These are phyloP conservation scores for Kodamaea restingae DNA, from an alignment of 805 yeast species.

Conservation along the genomic window DNA sequence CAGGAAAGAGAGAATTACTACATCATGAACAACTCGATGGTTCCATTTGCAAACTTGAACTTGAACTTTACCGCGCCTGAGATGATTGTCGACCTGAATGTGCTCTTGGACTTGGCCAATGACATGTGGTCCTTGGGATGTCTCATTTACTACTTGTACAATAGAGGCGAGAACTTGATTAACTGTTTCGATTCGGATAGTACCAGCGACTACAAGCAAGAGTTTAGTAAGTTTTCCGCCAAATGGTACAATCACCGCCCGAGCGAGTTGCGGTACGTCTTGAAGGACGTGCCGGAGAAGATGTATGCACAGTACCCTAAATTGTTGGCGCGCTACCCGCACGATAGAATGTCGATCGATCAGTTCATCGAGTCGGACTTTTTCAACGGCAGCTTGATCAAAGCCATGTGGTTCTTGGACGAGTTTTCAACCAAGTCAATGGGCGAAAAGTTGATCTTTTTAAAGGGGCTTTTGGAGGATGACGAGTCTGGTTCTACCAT, in stretches of 20 bases:
- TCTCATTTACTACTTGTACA: slow-evolving; percentile 66
- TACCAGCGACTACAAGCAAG: slow-evolving; percentile 57
- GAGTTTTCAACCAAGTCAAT: slow-evolving; percentile 71
- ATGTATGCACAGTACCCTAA: slow-evolving; percentile 48
- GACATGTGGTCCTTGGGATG: slow-evolving; percentile 87
- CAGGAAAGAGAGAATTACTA: slow-evolving; percentile 53
- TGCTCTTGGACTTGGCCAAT: slow-evolving; percentile 53
- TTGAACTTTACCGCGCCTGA: slow-evolving; percentile 84
- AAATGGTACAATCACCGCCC: slow-evolving; percentile 39
- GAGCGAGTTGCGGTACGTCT: slow-evolving; percentile 39
- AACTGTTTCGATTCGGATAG: slow-evolving; percentile 46
- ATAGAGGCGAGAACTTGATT: slow-evolving; percentile 43
- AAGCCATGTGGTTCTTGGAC: slow-evolving; percentile 76
- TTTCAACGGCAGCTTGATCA: slow-evolving; percentile 79
- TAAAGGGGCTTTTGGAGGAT: slow-evolving; percentile 54
- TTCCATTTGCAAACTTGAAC: slow-evolving; percentile 74
- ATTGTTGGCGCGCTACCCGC: slow-evolving; percentile 54
- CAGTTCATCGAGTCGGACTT: slow-evolving; percentile 68
- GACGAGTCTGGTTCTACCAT: slow-evolving; percentile 18
- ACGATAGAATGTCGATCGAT: slow-evolving; percentile 55
- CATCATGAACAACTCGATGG: slow-evolving; percentile 65
- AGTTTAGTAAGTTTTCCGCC: slow-evolving; percentile 42
- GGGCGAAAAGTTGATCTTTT: slow-evolving; percentile 63
- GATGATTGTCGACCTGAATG: slow-evolving; percentile 53
- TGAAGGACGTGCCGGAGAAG: slow-evolving; percentile 55